Conservation (phyloP, 192 early-diverging fungal genomes). For the Radiomyces spectabilis region DNA sequence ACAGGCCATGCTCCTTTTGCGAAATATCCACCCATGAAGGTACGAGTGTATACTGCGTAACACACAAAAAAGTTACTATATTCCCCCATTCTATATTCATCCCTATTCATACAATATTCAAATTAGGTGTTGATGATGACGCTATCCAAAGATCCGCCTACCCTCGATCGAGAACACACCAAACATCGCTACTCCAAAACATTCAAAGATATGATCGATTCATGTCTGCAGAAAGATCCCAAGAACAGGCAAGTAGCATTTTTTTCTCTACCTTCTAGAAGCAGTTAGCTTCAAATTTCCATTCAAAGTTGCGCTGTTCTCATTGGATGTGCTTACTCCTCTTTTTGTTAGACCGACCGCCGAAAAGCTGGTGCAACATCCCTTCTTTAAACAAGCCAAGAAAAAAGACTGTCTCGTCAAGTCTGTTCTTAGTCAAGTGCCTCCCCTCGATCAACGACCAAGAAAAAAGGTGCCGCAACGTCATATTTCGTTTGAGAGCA, state of each 20-base stretch:
- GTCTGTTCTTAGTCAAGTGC: conserved; percentile 48
- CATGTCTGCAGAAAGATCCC: conserved; percentile 75
- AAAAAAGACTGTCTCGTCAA: conserved; percentile 55
- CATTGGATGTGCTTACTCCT: too few relatives aligned
- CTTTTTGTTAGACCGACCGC: conserved; percentile 54
- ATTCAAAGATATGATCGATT: conserved; percentile 85
- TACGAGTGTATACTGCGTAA: too few relatives aligned
- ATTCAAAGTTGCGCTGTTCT: too few relatives aligned
- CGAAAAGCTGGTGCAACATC: conserved; percentile 67
- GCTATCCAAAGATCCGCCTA: conserved; percentile 79
- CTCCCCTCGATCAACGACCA: conserved; percentile 61
- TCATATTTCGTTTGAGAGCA: conserved; percentile 31
- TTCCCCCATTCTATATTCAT: too few relatives aligned
- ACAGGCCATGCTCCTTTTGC: conserved; percentile 86
- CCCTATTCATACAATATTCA: neutral
- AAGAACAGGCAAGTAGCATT: conserved; percentile 45
- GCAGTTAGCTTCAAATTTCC: too few relatives aligned
- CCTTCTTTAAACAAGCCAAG: conserved; percentile 76
- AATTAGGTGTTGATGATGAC: conserved; percentile 80
- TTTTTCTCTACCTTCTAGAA: too few relatives aligned
- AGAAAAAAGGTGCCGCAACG: conserved; percentile 48
- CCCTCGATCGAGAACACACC: conserved; percentile 66
- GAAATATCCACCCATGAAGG: conserved; percentile 83
- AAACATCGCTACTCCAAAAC: conserved; percentile 67
- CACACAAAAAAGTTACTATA: too few relatives aligned